Evolutionary conservation across 306 rosid species (phyloP), one percentile per base, ranked within the genome.

Genomic region (Cicer pinnatifidum): DNA sequence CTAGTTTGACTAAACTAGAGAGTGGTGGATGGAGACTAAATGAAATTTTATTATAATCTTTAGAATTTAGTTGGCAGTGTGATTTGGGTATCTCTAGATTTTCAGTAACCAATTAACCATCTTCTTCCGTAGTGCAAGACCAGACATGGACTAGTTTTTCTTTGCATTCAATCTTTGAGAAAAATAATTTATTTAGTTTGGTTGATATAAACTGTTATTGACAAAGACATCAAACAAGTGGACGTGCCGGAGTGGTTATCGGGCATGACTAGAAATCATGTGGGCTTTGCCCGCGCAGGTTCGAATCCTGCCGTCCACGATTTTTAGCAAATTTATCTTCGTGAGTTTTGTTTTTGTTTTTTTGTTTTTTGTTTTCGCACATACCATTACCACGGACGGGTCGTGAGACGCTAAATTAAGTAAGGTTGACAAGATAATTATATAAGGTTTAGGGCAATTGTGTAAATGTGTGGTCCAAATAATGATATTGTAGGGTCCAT

Each of bases 171-270:
- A 0, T 46, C 15, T 46, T 46, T 1, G 6, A 1, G 6, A 8
- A 43, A 43, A 11, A 46, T 11, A 57, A 5, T 28, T 28, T 28
- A 28, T 0, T 28, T 3, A 28, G 0, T 4, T 5, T 20, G 0
- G 0, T 5, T 20, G 0, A 20, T 1, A 2, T 20, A 10, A 0
- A 20, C 0, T 1, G 0, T 2, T 12, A 7, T 7, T 44, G 72
- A 45, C 0, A 48, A 5, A 0, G 2, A 4, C 1, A 5, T 0
- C 73, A 56, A 9, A 11, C 7, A 13, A 0, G 84, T 81, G 85
- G 82, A 76, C 72, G 85, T 81, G 85, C 79, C 82, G 79, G 75
- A 72, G 78, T 79, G 78, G 82, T 79, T 79, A 79, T 72, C 78
- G 78, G 82, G 82, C 82, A 72, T 80, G 79, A 80, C 75, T 80